Evolutionary conservation across 2,329 filamentous ascomycete species (phyloP).

Genomic region (Calonectria montana): DNA sequence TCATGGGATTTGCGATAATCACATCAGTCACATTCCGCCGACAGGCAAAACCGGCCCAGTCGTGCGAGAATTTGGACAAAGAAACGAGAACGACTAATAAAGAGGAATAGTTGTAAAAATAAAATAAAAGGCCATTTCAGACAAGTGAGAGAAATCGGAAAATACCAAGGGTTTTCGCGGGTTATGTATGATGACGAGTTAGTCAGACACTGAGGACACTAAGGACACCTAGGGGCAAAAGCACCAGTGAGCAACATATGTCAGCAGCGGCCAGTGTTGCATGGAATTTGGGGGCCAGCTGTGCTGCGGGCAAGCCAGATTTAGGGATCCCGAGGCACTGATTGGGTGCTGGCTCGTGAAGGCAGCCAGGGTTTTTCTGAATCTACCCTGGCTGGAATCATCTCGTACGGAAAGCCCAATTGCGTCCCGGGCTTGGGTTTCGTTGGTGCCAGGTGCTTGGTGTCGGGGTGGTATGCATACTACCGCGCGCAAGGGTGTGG

Average conservation of each 20-base stretch:
- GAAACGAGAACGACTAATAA: not conserved
- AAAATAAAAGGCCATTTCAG: not conserved
- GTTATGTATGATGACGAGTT: not conserved
- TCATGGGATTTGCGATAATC: slow-evolving; percentile 13
- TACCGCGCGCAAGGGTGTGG: slow-evolving; percentile 12
- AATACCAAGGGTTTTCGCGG: not conserved
- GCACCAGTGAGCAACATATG: not conserved
- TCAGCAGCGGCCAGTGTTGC: slow-evolving; percentile 4
- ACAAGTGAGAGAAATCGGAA: not conserved
- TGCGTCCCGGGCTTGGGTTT: not conserved
- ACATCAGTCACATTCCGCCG: slow-evolving; percentile 23
- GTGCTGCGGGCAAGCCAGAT: not conserved
- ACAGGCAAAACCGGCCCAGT: not conserved
- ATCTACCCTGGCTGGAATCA: not conserved
- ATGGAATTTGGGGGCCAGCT: not conserved
- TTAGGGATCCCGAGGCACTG: not conserved
- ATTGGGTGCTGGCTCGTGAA: not conserved
- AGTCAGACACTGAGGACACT: not conserved
- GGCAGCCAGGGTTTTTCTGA: not conserved
- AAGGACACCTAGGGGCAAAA: too few relatives aligned
- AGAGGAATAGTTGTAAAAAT: not conserved
- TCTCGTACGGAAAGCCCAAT: slow-evolving; percentile 2
- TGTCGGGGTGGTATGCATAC: slow-evolving; percentile 15
- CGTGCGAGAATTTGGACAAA: not conserved
- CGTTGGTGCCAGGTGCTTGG: slow-evolving; percentile 13